A percentile compares a stretch with the other conserved stretches of the same genome.
Conservation (phyloP, 805 yeast genomes). For the Ogataea minuta region DNA sequence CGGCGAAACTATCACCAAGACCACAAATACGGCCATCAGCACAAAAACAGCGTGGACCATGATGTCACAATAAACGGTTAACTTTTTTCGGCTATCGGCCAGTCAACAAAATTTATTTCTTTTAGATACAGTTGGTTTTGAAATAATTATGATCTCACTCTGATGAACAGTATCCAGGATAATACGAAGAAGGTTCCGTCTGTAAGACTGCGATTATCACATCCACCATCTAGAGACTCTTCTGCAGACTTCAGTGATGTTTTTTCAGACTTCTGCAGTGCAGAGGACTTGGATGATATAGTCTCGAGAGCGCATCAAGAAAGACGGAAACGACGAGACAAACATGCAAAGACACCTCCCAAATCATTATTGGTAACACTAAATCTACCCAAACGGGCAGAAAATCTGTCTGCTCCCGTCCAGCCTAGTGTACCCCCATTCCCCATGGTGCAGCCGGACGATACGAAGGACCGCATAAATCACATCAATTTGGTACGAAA, state of each 20-base stretch:
- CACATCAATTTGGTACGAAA: constrained; percentile 8
- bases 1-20: constrained; percentile 26
- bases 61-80: neutral
- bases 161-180: neutral
- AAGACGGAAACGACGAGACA: constrained; percentile 6
- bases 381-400: constrained; percentile 7
- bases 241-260: constrained; percentile 5
- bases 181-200: constrained; percentile 1
- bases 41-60: constrained; percentile 20
- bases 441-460: neutral
- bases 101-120: neutral
- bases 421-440: neutral
- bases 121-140: neutral
- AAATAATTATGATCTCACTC: neutral
- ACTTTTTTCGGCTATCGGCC: neutral
- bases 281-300: constrained; percentile 18
- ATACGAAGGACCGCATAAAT: neutral
- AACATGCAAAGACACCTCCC: neutral
- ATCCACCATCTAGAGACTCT: neutral
- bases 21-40: constrained; percentile 22
- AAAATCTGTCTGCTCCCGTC: neutral
- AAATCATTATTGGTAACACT: constrained; percentile 12
- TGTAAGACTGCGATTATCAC: constrained; percentile 2
- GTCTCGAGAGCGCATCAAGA: constrained; percentile 15
- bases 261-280: constrained; percentile 12